Conservation (phyloP, 2,329 filamentous ascomycete species). For the Tolypocladium album region DNA sequence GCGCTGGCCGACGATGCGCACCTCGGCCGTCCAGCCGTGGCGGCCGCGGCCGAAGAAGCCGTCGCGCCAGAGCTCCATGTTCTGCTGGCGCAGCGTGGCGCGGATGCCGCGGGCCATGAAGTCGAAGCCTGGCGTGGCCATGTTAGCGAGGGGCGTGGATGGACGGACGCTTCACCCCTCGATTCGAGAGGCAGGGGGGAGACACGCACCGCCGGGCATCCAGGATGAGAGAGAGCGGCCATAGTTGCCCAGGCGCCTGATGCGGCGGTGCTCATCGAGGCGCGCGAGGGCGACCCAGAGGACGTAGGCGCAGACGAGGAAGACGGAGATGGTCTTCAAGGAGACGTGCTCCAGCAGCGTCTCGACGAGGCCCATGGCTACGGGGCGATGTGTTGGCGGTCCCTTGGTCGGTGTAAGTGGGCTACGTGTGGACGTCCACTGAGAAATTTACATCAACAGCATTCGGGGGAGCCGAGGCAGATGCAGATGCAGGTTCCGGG, state of each 20-base stretch:
- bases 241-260: constrained; percentile 34
- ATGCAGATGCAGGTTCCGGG: background rate
- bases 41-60: constrained; percentile 31
- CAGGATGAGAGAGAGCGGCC: constrained; percentile 23
- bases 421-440: background rate
- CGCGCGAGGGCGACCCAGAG: constrained; percentile 25
- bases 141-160: background rate
- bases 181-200: background rate
- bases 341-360: constrained; percentile 32
- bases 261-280: constrained; percentile 30
- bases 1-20: constrained; percentile 42
- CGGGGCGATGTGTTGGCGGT: background rate
- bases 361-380: constrained; percentile 40
- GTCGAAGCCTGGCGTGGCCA: constrained; percentile 41
- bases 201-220: constrained; percentile 34
- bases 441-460: background rate
- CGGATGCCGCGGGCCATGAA: constrained; percentile 47
- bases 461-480: background rate
- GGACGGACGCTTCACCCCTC: too few relatives aligned
- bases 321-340: constrained; percentile 23
- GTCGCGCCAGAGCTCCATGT: constrained; percentile 50
- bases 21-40: constrained; percentile 48
- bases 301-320: constrained; percentile 24
- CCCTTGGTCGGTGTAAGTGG: background rate
- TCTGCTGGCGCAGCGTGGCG: constrained; percentile 40